Conservation (phyloP, 2,329 filamentous ascomycete species). For the Xylaria sp. region DNA sequence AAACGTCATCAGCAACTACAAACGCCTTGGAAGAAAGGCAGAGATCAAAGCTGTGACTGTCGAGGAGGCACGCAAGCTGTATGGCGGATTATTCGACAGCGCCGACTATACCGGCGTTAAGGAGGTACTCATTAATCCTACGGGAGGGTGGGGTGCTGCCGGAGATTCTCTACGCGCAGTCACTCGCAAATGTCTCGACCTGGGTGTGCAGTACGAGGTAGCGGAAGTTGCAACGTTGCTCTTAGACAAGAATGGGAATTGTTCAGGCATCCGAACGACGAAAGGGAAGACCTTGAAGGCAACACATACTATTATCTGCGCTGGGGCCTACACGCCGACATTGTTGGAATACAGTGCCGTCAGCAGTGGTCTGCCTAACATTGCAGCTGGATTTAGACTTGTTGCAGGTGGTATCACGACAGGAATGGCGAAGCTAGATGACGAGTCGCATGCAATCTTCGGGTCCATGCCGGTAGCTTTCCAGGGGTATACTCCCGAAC, state of each 20-base stretch:
- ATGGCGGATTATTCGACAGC: conserved; percentile 63
- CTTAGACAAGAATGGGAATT: conserved; percentile 49
- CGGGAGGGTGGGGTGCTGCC: conserved; percentile 66
- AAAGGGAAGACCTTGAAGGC: conserved; percentile 56
- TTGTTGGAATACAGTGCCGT: conserved; percentile 58
- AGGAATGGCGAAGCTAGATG: conserved; percentile 35
- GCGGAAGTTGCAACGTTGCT: conserved; percentile 57
- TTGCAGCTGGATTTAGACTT: conserved; percentile 61
- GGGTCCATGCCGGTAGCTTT: conserved; percentile 37
- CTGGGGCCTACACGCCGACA: conserved; percentile 62
- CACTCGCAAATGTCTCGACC: conserved; percentile 57
- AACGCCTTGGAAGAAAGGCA: conserved; percentile 42
- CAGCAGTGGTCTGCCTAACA: conserved; percentile 55
- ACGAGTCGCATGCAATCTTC: conserved; percentile 29
- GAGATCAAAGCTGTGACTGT: conserved; percentile 58
- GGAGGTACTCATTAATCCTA: conserved; percentile 64
- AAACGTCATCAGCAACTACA: conserved; percentile 51
- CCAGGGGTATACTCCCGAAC: conserved; percentile 32
- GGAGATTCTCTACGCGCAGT: conserved; percentile 62
- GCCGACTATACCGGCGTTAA: conserved; percentile 65
- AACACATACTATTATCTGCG: conserved; percentile 58
- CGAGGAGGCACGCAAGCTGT: conserved; percentile 60
- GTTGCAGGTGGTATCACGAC: conserved; percentile 62
- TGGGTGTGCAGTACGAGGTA: conserved; percentile 64
- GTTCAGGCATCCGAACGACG: conserved; percentile 56